A percentile compares a stretch with the other conserved stretches of the same genome.
These are phyloP conservation scores for Toxoplasma gondii DNA, from an alignment of 169 alveolate species.

Conservation along the genomic window DNA sequence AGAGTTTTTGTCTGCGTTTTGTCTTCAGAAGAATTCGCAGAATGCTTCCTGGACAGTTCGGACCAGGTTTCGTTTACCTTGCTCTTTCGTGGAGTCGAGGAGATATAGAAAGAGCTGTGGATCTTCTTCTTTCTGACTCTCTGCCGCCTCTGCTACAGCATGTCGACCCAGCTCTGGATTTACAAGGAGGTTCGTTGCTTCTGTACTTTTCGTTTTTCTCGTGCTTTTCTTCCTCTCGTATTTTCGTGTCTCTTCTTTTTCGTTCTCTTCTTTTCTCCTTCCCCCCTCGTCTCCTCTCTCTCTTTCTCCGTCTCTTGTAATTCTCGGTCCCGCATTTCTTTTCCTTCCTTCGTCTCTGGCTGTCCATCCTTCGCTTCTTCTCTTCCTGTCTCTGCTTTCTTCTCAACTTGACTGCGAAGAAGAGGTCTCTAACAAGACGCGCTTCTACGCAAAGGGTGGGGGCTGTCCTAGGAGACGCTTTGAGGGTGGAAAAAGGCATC, in stretches of 20 bases:
- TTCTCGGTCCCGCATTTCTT: too few relatives aligned
- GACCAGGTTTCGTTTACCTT: not conserved
- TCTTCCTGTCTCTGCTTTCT: too few relatives aligned
- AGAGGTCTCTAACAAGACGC: too few relatives aligned
- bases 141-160: slow-evolving; percentile 32
- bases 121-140: not conserved
- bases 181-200: not conserved
- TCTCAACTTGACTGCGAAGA: too few relatives aligned
- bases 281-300: not conserved
- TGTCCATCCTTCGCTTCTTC: too few relatives aligned
- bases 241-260: not conserved
- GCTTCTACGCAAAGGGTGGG: too few relatives aligned
- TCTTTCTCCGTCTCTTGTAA: too few relatives aligned
- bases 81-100: not conserved
- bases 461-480: too few relatives aligned
- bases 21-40: not conserved
- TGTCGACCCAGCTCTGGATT: not conserved
- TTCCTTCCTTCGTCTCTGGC: too few relatives aligned
- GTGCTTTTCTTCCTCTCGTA: too few relatives aligned
- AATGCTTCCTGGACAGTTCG: not conserved
- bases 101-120: not conserved
- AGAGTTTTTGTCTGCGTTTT: not conserved
- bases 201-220: not conserved
- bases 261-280: not conserved
- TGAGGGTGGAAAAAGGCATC: too few relatives aligned